Evolutionary conservation across 2,329 filamentous ascomycete genomes (phyloP).

Genomic region (Colletotrichum caudatum): DNA sequence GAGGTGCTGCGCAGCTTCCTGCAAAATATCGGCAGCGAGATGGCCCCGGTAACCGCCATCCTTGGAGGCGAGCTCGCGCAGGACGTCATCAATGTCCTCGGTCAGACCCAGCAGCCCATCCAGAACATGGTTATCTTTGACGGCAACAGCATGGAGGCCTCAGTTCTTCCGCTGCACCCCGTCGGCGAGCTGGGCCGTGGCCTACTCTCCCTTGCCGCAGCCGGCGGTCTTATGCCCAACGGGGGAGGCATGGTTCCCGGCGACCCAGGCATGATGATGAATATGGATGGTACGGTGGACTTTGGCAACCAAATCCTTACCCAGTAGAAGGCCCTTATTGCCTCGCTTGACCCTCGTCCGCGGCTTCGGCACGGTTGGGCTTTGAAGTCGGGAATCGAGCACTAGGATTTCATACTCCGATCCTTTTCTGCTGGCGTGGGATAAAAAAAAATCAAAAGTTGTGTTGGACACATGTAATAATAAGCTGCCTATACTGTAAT

Average conservation of each 20-base stretch:
- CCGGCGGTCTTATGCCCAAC: constrained; percentile 38
- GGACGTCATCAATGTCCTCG: constrained; percentile 96
- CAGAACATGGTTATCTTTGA: constrained; percentile 96
- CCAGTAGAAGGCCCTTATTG: constrained; percentile 24
- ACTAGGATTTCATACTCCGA: not conserved
- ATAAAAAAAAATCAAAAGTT: not conserved
- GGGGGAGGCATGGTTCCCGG: constrained; percentile 33
- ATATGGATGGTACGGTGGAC: constrained; percentile 39
- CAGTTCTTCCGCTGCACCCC: constrained; percentile 85
- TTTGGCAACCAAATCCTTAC: constrained; percentile 40
- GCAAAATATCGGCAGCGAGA: constrained; percentile 85
- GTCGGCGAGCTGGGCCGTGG: constrained; percentile 65
- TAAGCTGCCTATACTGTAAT: constrained; percentile 28
- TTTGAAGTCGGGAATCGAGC: constrained; percentile 18
- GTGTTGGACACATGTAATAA: constrained; percentile 31
- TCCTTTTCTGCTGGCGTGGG: not conserved
- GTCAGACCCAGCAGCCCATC: constrained; percentile 90
- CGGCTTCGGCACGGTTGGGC: constrained; percentile 17
- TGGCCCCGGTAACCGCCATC: constrained; percentile 88
- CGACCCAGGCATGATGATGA: constrained; percentile 42
- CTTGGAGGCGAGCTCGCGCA: constrained; percentile 92
- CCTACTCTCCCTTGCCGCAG: constrained; percentile 53
- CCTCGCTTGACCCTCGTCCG: not conserved
- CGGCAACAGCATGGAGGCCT: constrained; percentile 81
- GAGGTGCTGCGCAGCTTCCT: constrained; percentile 86